Percentiles rank a stretch among this genome's conserved stretches.
These are phyloP conservation scores for Coniochaeta sp. DNA, from an alignment of 2,329 filamentous ascomycete species.

Conservation along the genomic window DNA sequence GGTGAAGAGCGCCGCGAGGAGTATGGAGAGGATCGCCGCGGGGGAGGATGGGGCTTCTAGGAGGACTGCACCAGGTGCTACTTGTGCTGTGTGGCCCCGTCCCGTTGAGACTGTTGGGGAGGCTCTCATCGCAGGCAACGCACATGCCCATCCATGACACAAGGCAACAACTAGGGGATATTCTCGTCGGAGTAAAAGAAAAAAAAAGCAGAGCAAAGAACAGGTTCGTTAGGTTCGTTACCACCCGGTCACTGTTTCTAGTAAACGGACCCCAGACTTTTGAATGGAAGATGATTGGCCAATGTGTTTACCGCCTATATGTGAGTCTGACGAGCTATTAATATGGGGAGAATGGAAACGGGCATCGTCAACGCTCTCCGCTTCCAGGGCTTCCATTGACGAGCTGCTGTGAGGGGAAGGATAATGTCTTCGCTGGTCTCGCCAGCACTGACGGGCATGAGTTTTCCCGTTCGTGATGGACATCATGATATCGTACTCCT, in stretches of 20 bases:
- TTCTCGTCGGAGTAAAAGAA: neutral
- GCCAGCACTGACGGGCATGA: neutral
- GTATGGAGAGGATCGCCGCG: neutral
- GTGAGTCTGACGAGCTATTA: constrained; percentile 2
- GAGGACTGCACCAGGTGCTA: neutral
- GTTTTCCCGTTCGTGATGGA: neutral
- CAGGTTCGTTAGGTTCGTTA: neutral
- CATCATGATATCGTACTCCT: neutral
- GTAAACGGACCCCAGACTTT: neutral
- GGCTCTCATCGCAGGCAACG: neutral
- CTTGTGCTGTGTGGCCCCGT: neutral
- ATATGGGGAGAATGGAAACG: neutral
- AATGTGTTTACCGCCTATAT: neutral
- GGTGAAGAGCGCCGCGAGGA: neutral
- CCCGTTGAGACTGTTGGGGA: neutral
- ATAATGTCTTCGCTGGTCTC: neutral
- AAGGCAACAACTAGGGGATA: neutral
- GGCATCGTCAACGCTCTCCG: neutral
- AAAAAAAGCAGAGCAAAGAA: neutral
- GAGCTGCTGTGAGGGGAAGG: neutral
- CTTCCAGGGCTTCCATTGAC: neutral
- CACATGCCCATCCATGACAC: neutral
- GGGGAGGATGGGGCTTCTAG: constrained; percentile 7
- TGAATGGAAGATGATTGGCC: neutral
- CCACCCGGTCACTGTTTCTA: neutral